Base-by-base conservation (phyloP, 129 eudicot genomes). In the Helichrysum umbraculigerum region DNA sequence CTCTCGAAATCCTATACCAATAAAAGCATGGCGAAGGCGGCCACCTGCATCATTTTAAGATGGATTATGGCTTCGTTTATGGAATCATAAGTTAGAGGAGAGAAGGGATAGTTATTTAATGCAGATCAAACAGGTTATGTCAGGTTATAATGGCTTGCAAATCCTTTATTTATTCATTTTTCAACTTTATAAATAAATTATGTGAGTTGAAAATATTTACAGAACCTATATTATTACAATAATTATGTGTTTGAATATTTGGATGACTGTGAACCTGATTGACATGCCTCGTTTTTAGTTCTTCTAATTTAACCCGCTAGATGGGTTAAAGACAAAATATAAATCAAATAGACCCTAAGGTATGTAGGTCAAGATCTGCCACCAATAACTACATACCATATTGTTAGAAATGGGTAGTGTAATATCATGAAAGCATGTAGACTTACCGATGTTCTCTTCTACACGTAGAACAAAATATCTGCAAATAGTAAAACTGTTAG, bases 391-490 rank as follows among this genome's bases (percentile, higher is more conserved):
- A 14, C 30, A 15, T 72, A 71, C 2, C 47, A 42, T 75, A 64
- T 19, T 7, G 73, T 66, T 70, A 28, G 14, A 42, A 62, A 50
- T 35, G n/a, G 29, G n/a, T 17, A 34, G 65, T 32, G 25, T 4
- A 11, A 54, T 50, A 47, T 72, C 73, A 65, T 7, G 51, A 64
- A 19, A 73, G 39, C 52, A 25, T 12, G 56, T 44, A 56, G 30
- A 57, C 65, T 74, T 86, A 94, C 99, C 99, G 29, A 95, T 89
- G 77, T 86, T 91, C 82, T 95, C 99, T 82, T 95, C 99, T 7
- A 95, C 77, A 8, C 99, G 99, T 15, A 95, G 93, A 70, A 95
- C 99, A 76, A 95, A 95, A 81, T 95, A 95, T 80, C 99, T 95
- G 95, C 86, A 95, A 44, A 39, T 71, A 12, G 54, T 47, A 11